phyloP scores from a whole-genome alignment of 352 stramenopile species.

The Globisporangium acanthophoron region DNA sequence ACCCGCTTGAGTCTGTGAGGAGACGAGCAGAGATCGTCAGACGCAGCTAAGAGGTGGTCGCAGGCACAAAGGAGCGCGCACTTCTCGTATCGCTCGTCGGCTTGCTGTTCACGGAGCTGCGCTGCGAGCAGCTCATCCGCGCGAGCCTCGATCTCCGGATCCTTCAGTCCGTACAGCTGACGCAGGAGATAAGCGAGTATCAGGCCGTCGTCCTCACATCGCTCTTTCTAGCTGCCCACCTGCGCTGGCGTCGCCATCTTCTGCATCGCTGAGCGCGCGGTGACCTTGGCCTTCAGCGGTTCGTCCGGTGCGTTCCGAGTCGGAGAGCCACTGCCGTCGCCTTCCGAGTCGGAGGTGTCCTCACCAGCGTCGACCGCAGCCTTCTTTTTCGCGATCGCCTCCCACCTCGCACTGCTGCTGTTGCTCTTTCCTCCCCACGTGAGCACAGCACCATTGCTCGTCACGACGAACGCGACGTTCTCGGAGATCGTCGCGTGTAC shows the following conservation, averaged over 20 bases:
- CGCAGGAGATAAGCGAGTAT: too few relatives aligned
- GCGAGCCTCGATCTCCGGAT: conserved; percentile 37
- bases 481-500: conserved; percentile 75
- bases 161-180: conserved; percentile 31
- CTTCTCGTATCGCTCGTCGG: conserved; percentile 51
- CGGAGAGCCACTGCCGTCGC: neutral
- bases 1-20: conserved; percentile 53
- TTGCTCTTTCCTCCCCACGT: conserved; percentile 83
- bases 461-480: conserved; percentile 85
- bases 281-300: conserved; percentile 24
- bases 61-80: conserved; percentile 1
- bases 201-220: too few relatives aligned
- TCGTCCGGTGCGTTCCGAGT: neutral
- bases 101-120: conserved; percentile 43
- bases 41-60: too few relatives aligned
- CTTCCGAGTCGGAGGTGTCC: conserved; percentile 10
- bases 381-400: conserved; percentile 26
- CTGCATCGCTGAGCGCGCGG: conserved; percentile 37
- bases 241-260: conserved; percentile 43
- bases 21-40: neutral
- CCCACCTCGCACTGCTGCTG: conserved; percentile 18
- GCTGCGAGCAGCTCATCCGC: conserved; percentile 42
- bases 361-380: conserved; percentile 2
- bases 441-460: conserved; percentile 77
- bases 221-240: conserved; percentile 11